Base-by-base conservation (phyloP, 345 rosid genomes). In the Corchorus olitorius region DNA sequence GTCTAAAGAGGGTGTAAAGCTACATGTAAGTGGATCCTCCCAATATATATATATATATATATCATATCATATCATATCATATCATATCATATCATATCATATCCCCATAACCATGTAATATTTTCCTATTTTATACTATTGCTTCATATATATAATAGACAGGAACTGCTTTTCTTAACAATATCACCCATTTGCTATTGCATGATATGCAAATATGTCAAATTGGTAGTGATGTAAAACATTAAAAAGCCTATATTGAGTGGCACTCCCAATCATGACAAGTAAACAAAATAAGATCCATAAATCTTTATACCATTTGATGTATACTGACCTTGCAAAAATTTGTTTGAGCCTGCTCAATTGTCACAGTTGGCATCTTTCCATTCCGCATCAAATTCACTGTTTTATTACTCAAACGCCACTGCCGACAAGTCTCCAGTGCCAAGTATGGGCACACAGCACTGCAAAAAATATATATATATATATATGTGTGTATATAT, bases 391-490 rank as follows among this genome's bases (percentile, higher is more conserved):
- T 96, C 78, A 96, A 74, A 80, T 93, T 86, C 34, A 96, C 98
- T 17, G 99, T 96, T 86, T 91, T 96, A 78, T 48, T 85, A 85
- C 98, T 96, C 86, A 96, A 70, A 9, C 99, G 97, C 99, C 99
- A 96, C 73, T 96, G 99, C 17, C 99, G 93, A 69, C 93, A 92
- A 63, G 99, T 93, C 85, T 96, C 99, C 76, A 96, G 64, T 72
- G 98, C 99, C 91, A 96, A 82, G 82, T 92, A 90, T 58, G 99
- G 99, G 79, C 97, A 96, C 20, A 92, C 86, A 75, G 98, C 99
- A 86, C 99, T 96, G 88, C 27, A 83, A 74, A 82, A 10, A 55
- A 74, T n/a, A n/a, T n/a, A n/a, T n/a, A n/a, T n/a, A n/a, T n/a
- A n/a, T n/a, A n/a, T n/a, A n/a, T n/a, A 27, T 27, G 1, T 27